These are phyloP conservation scores for Salix udensis DNA, from an alignment of 345 rosid species.

Conservation along the genomic window DNA sequence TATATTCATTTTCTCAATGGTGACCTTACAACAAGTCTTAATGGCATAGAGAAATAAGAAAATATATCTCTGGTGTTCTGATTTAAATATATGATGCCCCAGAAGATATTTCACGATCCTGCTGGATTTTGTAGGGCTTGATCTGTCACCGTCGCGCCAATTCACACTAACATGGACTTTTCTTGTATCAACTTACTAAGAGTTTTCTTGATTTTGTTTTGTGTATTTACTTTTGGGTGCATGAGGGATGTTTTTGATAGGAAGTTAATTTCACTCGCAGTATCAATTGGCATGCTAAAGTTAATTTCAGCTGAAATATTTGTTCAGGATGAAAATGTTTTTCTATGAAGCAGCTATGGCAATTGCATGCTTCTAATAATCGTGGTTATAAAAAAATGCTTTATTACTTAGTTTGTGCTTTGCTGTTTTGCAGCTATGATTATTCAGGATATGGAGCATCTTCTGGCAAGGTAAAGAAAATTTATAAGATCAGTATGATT, in stretches of 20 bases:
- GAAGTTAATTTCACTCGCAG: not conserved
- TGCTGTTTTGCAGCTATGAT: constrained; percentile 64
- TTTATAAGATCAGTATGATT: not conserved
- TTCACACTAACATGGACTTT: not conserved
- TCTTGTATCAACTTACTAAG: not conserved
- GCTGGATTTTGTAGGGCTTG: not conserved
- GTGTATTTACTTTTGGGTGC: not conserved
- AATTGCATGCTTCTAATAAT: not conserved
- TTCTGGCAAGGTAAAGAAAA: constrained; percentile 75
- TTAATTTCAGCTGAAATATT: not conserved
- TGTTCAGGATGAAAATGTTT: not conserved
- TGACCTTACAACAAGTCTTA: not conserved
- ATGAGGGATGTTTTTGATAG: not conserved
- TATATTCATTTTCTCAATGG: not conserved
- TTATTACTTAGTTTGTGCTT: not conserved
- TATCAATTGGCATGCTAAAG: not conserved
- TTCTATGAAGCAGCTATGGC: not conserved
- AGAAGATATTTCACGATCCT: not conserved
- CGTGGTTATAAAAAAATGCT: not conserved
- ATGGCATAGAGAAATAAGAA: not conserved
- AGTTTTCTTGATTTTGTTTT: not conserved
- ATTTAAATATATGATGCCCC: not conserved
- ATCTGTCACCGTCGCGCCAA: not conserved
- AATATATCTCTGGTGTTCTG: not conserved
- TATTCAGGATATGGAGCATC: constrained; percentile 99